Evolutionary conservation across 1,139 yeast genomes (phyloP).

Genomic region (Sugiyamaella neomexicana): DNA sequence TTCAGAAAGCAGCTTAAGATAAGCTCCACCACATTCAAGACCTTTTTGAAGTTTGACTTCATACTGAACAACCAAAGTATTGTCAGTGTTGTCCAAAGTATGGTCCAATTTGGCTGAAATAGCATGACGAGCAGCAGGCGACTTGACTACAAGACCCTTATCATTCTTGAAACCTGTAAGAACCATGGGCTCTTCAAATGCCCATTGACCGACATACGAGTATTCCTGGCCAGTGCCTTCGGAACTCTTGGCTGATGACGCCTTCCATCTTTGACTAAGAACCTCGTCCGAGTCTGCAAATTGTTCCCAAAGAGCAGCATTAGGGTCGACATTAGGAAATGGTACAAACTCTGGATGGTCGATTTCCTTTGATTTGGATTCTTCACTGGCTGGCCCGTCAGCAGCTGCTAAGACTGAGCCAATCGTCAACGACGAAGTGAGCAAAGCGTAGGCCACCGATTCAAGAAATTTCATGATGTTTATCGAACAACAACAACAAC

Average conservation of each 20-base stretch:
- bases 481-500: no score
- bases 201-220: conserved; percentile 73
- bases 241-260: conserved; percentile 57
- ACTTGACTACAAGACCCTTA: conserved; percentile 70
- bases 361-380: conserved; percentile 1
- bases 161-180: conserved; percentile 64
- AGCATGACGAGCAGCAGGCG: conserved; percentile 78
- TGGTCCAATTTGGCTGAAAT: conserved; percentile 59
- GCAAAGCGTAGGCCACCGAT: conserved; percentile 21
- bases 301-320: conserved; percentile 50
- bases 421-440: conserved; percentile 19
- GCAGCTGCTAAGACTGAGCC: conserved; percentile 13
- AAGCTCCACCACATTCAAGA: conserved; percentile 84
- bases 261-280: conserved; percentile 52
- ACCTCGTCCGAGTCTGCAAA: conserved; percentile 50
- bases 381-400: not conserved
- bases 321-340: conserved; percentile 18
- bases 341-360: conserved; percentile 23
- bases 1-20: conserved; percentile 68
- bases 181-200: conserved; percentile 56
- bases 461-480: conserved; percentile 19
- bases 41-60: conserved; percentile 82
- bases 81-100: conserved; percentile 56
- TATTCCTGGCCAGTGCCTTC: conserved; percentile 44
- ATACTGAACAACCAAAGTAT: conserved; percentile 79